phyloP scores from a whole-genome alignment of 1,139 yeast species.

The Debaryomyces singareniensis region DNA sequence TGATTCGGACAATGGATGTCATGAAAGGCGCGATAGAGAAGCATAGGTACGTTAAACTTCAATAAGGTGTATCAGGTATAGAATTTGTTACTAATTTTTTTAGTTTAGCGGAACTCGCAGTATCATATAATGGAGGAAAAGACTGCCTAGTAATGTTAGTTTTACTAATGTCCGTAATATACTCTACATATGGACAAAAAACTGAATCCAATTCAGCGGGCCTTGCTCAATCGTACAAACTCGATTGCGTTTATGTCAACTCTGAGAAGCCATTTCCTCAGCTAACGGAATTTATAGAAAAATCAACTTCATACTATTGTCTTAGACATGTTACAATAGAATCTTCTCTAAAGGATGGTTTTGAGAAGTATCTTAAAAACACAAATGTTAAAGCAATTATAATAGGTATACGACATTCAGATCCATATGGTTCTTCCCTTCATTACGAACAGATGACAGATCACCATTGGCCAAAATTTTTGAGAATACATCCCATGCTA shows the following conservation, averaged over 20 bases:
- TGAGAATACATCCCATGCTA: conserved; percentile 73
- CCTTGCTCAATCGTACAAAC: conserved; percentile 19
- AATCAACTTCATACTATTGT: conserved; percentile 37
- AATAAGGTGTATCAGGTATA: background rate
- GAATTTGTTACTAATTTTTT: conserved; percentile 12
- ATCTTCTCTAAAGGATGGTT: conserved; percentile 57
- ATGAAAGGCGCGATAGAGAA: conserved; percentile 24
- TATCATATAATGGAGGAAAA: conserved; percentile 87
- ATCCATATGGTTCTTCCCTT: conserved; percentile 63
- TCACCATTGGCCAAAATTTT: conserved; percentile 81
- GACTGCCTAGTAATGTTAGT: conserved; percentile 83
- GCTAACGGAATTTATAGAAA: conserved; percentile 40
- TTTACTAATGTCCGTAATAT: conserved; percentile 54
- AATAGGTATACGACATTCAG: conserved; percentile 77
- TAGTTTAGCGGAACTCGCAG: conserved; percentile 51
- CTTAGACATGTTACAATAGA: conserved; percentile 41
- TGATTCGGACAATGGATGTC: conserved; percentile 22
- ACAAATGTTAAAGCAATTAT: conserved; percentile 55
- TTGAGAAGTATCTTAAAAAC: conserved; percentile 45
- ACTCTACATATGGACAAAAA: conserved; percentile 21
- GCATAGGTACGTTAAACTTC: conserved; percentile 23
- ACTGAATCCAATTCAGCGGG: conserved; percentile 3
- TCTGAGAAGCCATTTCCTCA: conserved; percentile 63
- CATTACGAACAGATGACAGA: conserved; percentile 62
- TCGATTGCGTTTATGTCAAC: conserved; percentile 64